Percentiles rank a stretch among this genome's conserved stretches.
Conservation (phyloP, 2,329 filamentous ascomycete species). For the Epichloe coenophiala region DNA sequence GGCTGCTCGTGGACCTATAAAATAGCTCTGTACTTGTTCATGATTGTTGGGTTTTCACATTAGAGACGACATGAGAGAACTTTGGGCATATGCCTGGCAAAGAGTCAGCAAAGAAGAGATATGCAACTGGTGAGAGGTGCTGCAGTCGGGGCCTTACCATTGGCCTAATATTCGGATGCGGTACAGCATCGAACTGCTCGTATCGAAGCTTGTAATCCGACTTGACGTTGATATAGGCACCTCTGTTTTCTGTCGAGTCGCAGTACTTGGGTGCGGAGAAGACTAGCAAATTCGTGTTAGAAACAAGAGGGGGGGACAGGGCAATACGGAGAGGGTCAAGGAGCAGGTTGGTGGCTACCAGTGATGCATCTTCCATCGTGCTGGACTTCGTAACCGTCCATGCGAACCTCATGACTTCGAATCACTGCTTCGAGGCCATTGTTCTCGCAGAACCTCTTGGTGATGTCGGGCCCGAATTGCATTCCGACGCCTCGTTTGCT, state of each 20-base stretch:
- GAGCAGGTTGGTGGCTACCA: constrained; percentile 33
- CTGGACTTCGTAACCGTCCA: constrained; percentile 98
- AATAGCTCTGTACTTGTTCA: neutral
- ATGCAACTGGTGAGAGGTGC: neutral
- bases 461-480: constrained; percentile 94
- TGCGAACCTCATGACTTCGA: constrained; percentile 91
- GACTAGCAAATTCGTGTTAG: constrained; percentile 34
- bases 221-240: constrained; percentile 94
- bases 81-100: constrained; percentile 65
- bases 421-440: constrained; percentile 93
- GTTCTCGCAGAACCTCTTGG: constrained; percentile 90
- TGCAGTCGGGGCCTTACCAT: constrained; percentile 45
- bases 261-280: constrained; percentile 98
- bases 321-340: neutral
- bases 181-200: constrained; percentile 90
- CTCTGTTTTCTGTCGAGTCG: constrained; percentile 95
- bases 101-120: constrained; percentile 11
- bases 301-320: constrained; percentile 12
- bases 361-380: constrained; percentile 94
- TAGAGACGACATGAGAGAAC: constrained; percentile 64
- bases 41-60: constrained; percentile 34
- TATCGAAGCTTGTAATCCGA: constrained; percentile 84
- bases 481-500: constrained; percentile 94
- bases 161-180: constrained; percentile 87
- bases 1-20: neutral